These are phyloP conservation scores for Sarocladium strictum DNA, from an alignment of 2,329 filamentous ascomycete species.

Conservation along the genomic window DNA sequence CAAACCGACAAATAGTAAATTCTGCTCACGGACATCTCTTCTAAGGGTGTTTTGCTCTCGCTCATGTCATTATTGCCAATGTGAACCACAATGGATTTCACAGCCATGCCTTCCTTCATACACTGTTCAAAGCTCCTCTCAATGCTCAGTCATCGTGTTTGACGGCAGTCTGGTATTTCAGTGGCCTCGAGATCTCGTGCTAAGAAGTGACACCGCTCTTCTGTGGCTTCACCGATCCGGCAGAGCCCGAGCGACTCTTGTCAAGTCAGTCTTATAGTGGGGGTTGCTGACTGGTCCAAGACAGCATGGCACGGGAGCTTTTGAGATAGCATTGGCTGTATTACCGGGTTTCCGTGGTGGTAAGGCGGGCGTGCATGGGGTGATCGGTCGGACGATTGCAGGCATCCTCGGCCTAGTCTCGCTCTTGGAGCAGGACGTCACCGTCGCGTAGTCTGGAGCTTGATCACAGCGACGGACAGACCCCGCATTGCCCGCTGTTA, in stretches of 20 bases:
- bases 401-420: background rate
- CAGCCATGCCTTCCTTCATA: too few species aligned
- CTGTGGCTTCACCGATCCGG: background rate
- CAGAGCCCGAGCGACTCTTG: background rate
- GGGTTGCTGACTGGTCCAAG: background rate
- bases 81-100: background rate
- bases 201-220: background rate
- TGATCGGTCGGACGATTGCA: conserved; percentile 2
- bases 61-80: background rate
- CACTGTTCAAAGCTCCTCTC: too few species aligned
- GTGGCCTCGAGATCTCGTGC: too few species aligned
- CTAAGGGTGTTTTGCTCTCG: too few species aligned
- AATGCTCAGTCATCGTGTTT: too few species aligned
- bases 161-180: too few species aligned
- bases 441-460: background rate
- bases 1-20: too few species aligned
- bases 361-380: background rate
- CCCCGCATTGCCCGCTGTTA: too few species aligned
- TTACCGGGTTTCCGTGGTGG: too few species aligned
- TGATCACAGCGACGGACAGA: background rate
- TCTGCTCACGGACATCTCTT: too few species aligned
- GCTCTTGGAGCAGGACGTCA: background rate
- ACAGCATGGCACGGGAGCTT: too few species aligned
- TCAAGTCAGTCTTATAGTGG: background rate
- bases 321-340: too few species aligned